Conservation (phyloP, 306 rosid genomes). For the Cucumis hystrix region DNA sequence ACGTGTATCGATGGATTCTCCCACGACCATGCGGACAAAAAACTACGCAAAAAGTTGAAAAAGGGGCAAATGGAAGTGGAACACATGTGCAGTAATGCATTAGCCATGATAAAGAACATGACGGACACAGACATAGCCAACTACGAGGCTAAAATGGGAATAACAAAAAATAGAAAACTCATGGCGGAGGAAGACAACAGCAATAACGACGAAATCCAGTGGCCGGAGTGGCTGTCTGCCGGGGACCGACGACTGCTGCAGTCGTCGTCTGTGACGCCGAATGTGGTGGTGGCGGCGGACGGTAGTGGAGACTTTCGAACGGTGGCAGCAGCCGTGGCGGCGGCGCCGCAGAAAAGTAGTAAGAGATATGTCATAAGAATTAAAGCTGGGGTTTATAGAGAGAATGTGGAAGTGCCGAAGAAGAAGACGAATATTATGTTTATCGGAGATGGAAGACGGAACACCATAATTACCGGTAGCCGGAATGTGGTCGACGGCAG, state of each 20-base stretch:
- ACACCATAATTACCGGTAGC: conserved; percentile 5
- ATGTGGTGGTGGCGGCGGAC: conserved; percentile 80
- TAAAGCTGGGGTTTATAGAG: conserved; percentile 14
- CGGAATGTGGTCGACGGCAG: conserved; percentile 15
- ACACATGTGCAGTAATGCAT: conserved; percentile 60
- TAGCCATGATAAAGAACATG: conserved; percentile 78
- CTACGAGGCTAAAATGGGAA: conserved; percentile 4
- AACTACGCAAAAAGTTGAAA: conserved; percentile 22
- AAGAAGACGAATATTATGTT: conserved; percentile 13
- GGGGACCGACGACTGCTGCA: conserved; percentile 53
- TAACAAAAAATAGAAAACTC: conserved; percentile 13
- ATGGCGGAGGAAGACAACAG: conserved; percentile 1
- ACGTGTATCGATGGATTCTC: conserved; percentile 85
- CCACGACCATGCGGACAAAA: conserved; percentile 29
- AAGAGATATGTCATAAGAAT: conserved; percentile 10
- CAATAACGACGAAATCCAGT: conserved; percentile 4
- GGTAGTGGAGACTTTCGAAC: conserved; percentile 66
- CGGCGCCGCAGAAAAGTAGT: conserved; percentile 49
- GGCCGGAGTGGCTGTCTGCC: conserved; percentile 81
- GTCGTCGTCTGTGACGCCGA: conserved; percentile 22
- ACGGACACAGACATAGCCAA: conserved; percentile 50
- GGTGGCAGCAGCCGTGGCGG: conserved; percentile 60
- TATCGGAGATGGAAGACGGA: conserved; percentile 10
- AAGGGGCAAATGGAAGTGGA: conserved; percentile 43
- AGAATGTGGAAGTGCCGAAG: conserved; percentile 12